A percentile compares a stretch with the other conserved stretches of the same genome.
Evolutionary conservation across 202 grass and related monocot species (phyloP).

Genomic region (Setaria viridis): DNA sequence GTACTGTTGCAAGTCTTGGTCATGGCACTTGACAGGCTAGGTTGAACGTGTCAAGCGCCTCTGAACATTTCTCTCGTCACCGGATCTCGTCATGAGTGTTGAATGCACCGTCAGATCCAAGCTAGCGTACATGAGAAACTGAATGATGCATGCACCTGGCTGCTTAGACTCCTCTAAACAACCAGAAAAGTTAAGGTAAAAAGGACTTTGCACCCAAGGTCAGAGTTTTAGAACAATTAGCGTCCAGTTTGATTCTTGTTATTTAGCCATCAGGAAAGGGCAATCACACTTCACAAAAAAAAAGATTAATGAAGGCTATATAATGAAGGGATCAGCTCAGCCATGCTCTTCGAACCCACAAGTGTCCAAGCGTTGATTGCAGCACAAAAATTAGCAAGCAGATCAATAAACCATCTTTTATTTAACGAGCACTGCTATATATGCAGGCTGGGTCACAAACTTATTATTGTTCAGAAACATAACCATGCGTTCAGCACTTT

Average conservation of each 20-base stretch:
- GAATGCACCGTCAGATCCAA: background rate
- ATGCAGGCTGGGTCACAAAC: conserved; percentile 26
- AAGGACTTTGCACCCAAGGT: background rate
- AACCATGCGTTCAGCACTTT: conserved; percentile 17
- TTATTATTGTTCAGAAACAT: conserved; percentile 44
- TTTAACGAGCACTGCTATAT: conserved; percentile 14
- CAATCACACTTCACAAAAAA: background rate
- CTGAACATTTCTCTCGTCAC: background rate
- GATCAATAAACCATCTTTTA: background rate
- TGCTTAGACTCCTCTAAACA: background rate
- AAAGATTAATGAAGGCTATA: background rate
- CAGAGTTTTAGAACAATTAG: background rate
- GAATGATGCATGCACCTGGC: background rate
- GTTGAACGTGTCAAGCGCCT: background rate
- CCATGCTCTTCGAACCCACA: background rate
- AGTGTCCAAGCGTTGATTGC: background rate
- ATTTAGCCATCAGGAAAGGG: background rate
- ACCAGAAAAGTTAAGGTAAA: background rate
- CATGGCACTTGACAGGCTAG: background rate
- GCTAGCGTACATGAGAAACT: background rate
- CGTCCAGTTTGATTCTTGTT: background rate
- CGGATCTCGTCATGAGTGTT: background rate
- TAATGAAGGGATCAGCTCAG: background rate
- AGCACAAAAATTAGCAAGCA: background rate
- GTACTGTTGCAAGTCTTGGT: background rate